Evolutionary conservation across 2,329 filamentous ascomycete genomes (phyloP), one percentile per base, ranked within the genome.

Genomic region (Scedosporium dehoogii): DNA sequence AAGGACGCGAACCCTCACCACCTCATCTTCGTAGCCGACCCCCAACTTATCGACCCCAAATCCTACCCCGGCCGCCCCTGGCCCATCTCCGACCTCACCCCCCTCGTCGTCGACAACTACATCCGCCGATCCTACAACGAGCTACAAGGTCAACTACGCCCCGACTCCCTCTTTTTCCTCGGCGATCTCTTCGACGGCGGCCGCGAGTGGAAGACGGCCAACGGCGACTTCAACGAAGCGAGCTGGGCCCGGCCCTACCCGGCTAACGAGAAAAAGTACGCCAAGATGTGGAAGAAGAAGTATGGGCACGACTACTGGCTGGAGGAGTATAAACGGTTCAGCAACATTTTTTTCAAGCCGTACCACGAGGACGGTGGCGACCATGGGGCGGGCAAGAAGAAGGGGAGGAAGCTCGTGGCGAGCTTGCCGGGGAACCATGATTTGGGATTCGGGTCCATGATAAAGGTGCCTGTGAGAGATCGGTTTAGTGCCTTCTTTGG

Each of bases 131-230:
- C 89, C 7, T 97, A 96, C 72, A 83, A 80, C n/a, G 82, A 87
- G 61, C 81, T 97, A 63, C 91, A 96, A 70, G 77, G 82, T 18
- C 77, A 84, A 18, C 79, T 97, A 14, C 83, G 84, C n/a, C 94
- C 94, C 0, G 91, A 97, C 71, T 92, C 90, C 16, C 79, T 96
- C 1, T 85, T 97, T 71, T 97, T 99, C 71, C 79, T 99, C 0
- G 94, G 94, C 6, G 94, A 99, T 71, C 78, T 99, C 0, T 97
- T 99, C 69, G 94, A 99, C 71, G 94, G 94, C 3, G 94, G 94
- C 7, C 84, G 94, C 67, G 94, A 99, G 78, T 99, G 94, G 94
- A 89, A 87, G 67, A 93, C 92, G 12, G 77, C 74, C 2, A 79
- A 79, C 25, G 87, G 84, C 53, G 73, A 80, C 56, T 85, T 85